phyloP scores from a whole-genome alignment of 1,284 basidiomycete species.

The Apiotrichum mycotoxinovorans region DNA sequence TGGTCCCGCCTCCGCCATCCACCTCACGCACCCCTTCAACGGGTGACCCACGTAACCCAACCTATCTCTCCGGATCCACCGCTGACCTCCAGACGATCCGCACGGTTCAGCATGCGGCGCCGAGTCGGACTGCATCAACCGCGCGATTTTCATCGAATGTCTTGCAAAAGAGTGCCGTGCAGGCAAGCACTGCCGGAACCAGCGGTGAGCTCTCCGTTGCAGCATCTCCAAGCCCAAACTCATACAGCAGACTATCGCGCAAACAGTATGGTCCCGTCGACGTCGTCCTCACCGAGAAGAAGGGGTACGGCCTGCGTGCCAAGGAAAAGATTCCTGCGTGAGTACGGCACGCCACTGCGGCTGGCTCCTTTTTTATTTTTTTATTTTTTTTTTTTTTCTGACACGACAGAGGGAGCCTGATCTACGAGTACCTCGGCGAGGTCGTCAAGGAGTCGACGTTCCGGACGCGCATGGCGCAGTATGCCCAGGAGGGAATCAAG shows the following conservation, averaged over 20 bases:
- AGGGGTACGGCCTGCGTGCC: constrained; percentile 88
- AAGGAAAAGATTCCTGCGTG: constrained; percentile 68
- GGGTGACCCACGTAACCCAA: not conserved
- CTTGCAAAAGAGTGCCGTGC: constrained; percentile 81
- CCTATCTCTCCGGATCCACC: not conserved
- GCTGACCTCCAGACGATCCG: constrained; percentile 51
- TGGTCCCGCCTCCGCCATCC: not conserved
- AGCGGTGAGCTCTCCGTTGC: constrained; percentile 61
- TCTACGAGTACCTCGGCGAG: constrained; percentile 98
- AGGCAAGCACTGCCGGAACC: constrained; percentile 79
- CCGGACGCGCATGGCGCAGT: constrained; percentile 88
- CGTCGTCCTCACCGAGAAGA: constrained; percentile 90
- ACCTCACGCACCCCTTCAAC: not conserved
- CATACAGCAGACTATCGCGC: constrained; percentile 68
- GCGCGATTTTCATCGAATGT: constrained; percentile 96
- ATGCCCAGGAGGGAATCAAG: constrained; percentile 85
- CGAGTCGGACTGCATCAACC: constrained; percentile 91
- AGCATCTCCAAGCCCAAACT: not conserved
- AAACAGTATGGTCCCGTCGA: constrained; percentile 82
- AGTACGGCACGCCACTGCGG: constrained; percentile 37
- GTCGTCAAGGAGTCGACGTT: constrained; percentile 86
- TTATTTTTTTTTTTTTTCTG: not conserved
- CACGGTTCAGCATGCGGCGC: constrained; percentile 75
- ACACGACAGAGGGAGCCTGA: constrained; percentile 72
- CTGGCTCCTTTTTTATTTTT: not conserved